phyloP scores from a whole-genome alignment of 2,329 filamentous ascomycete species.

The Colletotrichum sublineola region DNA sequence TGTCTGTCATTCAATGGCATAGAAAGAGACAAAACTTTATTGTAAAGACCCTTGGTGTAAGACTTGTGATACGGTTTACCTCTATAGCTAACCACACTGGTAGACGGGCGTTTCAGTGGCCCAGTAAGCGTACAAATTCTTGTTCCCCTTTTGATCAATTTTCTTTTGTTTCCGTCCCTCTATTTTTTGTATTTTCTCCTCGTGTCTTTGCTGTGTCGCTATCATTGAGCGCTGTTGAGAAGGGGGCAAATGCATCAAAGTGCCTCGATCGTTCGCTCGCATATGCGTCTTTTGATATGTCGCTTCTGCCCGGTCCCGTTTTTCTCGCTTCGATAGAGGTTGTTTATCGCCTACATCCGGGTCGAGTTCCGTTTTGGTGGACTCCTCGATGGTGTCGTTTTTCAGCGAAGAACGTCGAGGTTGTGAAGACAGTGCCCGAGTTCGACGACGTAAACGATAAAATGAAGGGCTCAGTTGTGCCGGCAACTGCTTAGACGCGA shows the following conservation, averaged over 20 bases:
- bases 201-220: conserved; percentile 47
- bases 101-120: conserved; percentile 42
- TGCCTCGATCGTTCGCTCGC: conserved; percentile 46
- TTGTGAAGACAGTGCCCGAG: neutral
- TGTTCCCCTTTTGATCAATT: conserved; percentile 45
- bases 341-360: neutral
- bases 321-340: conserved; percentile 34
- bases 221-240: conserved; percentile 49
- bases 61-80: no score
- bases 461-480: neutral
- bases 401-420: neutral
- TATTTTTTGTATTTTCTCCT: conserved; percentile 44
- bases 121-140: conserved; percentile 46
- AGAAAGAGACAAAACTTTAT: neutral
- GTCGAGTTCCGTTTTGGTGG: neutral
- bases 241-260: conserved; percentile 47
- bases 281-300: conserved; percentile 46
- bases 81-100: conserved; percentile 11
- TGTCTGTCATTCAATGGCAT: neutral
- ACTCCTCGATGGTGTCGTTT: neutral
- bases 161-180: conserved; percentile 42
- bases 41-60: neutral
- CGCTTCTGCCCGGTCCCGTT: conserved; percentile 29
- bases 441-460: neutral
- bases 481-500: conserved; percentile 48